Evolutionary conservation across 129 eudicot genomes (phyloP).

Genomic region (Oenanthe sinensis): DNA sequence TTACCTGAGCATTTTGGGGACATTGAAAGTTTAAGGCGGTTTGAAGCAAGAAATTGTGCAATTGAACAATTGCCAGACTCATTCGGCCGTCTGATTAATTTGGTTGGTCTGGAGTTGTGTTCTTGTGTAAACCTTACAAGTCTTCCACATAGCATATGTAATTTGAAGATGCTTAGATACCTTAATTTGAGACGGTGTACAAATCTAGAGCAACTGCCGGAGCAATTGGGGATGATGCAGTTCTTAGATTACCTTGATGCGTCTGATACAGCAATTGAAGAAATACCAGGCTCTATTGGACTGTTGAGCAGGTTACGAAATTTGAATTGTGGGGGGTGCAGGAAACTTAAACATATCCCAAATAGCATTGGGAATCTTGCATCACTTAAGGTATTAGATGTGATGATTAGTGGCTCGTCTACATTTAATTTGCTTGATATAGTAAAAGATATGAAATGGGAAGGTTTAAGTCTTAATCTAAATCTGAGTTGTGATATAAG

Average conservation of each 20-base stretch:
- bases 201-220: neutral
- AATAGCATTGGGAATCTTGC: neutral
- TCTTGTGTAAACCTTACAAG: neutral
- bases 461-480: too few relatives aligned
- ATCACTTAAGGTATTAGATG: neutral
- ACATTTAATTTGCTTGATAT: too few relatives aligned
- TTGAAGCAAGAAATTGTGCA: too few relatives aligned
- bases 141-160: neutral
- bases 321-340: neutral
- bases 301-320: neutral
- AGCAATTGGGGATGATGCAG: neutral
- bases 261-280: neutral
- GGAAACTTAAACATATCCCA: neutral
- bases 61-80: neutral
- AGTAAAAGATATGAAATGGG: neutral
- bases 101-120: too few relatives aligned
- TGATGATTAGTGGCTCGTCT: too few relatives aligned
- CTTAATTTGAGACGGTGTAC: neutral
- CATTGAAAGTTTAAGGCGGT: too few relatives aligned
- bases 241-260: neutral
- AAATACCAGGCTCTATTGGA: neutral
- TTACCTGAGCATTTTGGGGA: neutral
- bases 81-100: neutral
- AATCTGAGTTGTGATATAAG: neutral
- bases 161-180: too few relatives aligned